Evolutionary conservation across 345 rosid species (phyloP), one percentile per base, ranked within the genome.

Genomic region (Camelina hispida): DNA sequence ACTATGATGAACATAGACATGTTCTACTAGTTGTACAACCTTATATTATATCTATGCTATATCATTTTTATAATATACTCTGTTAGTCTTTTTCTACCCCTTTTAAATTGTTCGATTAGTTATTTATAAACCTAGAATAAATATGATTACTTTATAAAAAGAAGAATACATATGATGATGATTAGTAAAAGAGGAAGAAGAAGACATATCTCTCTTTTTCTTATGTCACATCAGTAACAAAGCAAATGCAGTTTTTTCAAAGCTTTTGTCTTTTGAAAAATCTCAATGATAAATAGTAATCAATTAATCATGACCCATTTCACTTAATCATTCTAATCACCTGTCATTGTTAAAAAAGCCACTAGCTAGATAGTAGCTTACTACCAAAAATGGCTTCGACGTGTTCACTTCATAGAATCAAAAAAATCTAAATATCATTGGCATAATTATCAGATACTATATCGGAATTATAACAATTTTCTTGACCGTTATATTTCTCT

Each of bases 151-250:
- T 44, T 44, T 14, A 14, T 2, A 44, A 14, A 44, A 44, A 44
- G 6, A 44, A 15, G 7, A 63, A 16, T 28, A 28, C 48, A 30
- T 10, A 17, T 40, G 63, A 55, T 52, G 63, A 55, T 11, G 43
- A 40, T 44, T 35, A 17, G 34, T 66, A 16, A 32, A 4, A 44
- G 51, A 38, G 25, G 11, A 38, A 9, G 42, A 53, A 73, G 30
- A 1, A 6, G n/a, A 46, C 8, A 22, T 35, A 22, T 48, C 2
- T 47, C 53, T 38, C 68, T 66, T 68, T 75, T 17, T 50, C 2
- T 50, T 68, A 2, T 59, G 62, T 68, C 73, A 66, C 79, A 3
- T 75, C 68, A 40, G 25, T 51, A 60, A 44, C 68, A 75, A 75
- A 51, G 73, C 62, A 59, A 67, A 66, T 0, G 62, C 8, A 2